phyloP scores from a whole-genome alignment of 352 stramenopile genomes.

The Pythium phragmitis region DNA sequence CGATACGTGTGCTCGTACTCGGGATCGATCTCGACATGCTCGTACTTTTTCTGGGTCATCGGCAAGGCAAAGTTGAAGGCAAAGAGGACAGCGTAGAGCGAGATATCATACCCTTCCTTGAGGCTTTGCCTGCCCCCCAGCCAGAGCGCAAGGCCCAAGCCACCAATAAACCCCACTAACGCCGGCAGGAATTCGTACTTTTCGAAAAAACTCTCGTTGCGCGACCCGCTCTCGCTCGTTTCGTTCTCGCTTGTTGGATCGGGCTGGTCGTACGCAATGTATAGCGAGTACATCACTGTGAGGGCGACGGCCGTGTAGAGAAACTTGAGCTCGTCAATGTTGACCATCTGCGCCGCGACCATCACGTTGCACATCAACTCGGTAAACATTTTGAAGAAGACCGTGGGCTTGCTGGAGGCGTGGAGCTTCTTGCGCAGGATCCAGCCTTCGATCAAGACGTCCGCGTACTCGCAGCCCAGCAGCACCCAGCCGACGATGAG shows the following conservation, averaged over 20 bases:
- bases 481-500: slow-evolving; percentile 1
- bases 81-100: background rate
- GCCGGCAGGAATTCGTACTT: background rate
- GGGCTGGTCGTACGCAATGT: background rate
- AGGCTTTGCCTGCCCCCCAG: background rate
- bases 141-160: background rate
- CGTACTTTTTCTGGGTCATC: background rate
- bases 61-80: background rate
- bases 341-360: slow-evolving; percentile 8
- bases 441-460: background rate
- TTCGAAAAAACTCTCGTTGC: background rate
- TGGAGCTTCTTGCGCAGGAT: background rate
- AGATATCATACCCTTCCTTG: background rate
- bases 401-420: background rate
- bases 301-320: background rate
- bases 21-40: background rate
- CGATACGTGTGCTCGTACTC: background rate
- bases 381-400: slow-evolving; percentile 2
- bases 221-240: background rate
- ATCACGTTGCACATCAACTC: slow-evolving; percentile 1
- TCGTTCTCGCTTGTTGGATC: background rate
- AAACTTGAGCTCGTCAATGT: background rate
- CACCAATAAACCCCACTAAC: background rate
- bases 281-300: background rate
- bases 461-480: slow-evolving; percentile 3